Base-by-base conservation (phyloP, 106 monocot species). In the Phalaenopsis aphrodite region DNA sequence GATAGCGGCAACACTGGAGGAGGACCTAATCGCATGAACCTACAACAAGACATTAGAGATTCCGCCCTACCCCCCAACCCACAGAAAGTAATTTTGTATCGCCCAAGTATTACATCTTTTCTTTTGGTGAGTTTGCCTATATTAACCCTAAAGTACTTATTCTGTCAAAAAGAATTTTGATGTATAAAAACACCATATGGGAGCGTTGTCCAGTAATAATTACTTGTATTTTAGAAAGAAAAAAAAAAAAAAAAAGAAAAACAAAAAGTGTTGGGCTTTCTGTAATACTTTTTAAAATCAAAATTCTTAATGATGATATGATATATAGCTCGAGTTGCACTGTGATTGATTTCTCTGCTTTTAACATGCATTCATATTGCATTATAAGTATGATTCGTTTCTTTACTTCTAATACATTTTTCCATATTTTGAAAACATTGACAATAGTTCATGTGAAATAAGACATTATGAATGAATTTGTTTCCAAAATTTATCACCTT, bases 41-140 rank as follows among this genome's bases (percentile, higher is more conserved):
- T 86, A 38, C 78, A 85, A 43, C 86, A 88, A 56, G 93, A 96
- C 82, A 85, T 96, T 43, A 90, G 88, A 79, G 96, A 96, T 82
- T 84, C 85, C 9, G 72, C 88, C n/a, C 78, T 94, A 65, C 94
- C 97, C 69, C 86, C 94, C 55, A 97, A 97, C 43, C 74, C 74
- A 18, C 74, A 74, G 19, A 74, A 74, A 74, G 74, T 74, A 43
- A 45, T 43, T 19, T 45, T 74, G 43, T 74, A 74, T 45, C 74
- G 74, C n/a, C 74, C 74, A 5, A 43, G 43, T 74, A 45, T 74
- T 45, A 42, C 74, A 43, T 21, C 43, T 74, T 74, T 74, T 74
- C 74, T 74, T 74, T 9, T 74, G 74, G 74, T 74, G 41, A 74
- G 74, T 74, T 74, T 2, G 30, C 30, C 30, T 30, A 30, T 30